A percentile compares a stretch with the other conserved stretches of the same genome.
phyloP scores from a whole-genome alignment of 345 rosid genomes.

The Ceriops tagal region DNA sequence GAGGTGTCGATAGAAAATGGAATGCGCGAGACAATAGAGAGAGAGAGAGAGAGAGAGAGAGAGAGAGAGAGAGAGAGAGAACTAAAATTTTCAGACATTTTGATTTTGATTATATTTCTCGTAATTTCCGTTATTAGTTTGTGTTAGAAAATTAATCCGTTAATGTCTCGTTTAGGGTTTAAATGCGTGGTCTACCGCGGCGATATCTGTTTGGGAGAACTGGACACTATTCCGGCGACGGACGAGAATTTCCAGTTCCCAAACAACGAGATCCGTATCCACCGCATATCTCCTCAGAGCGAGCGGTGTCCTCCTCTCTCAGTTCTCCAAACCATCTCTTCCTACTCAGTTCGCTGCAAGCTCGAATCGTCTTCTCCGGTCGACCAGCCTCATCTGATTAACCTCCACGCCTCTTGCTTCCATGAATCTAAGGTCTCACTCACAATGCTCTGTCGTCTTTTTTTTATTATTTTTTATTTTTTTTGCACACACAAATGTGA shows the following conservation, averaged over 20 bases:
- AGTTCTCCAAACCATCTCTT: slow-evolving; percentile 76
- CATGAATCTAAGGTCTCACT: slow-evolving; percentile 66
- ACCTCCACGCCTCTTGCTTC: slow-evolving; percentile 87
- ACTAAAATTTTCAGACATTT: slow-evolving; percentile 21
- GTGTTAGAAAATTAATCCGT: not conserved
- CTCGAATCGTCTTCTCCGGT: slow-evolving; percentile 66
- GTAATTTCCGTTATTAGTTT: not conserved
- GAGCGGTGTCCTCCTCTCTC: slow-evolving; percentile 96
- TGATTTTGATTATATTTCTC: not conserved
- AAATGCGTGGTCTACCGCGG: slow-evolving; percentile 82
- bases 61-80: not conserved
- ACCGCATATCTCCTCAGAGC: slow-evolving; percentile 58
- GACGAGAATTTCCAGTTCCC: slow-evolving; percentile 71
- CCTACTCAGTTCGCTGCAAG: slow-evolving; percentile 82
- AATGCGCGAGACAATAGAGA: slow-evolving; percentile 3
- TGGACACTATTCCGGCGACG: slow-evolving; percentile 53
- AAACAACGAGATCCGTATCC: slow-evolving; percentile 87
- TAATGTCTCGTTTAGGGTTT: slow-evolving; percentile 78
- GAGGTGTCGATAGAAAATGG: slow-evolving; percentile 4
- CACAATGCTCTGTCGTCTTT: not conserved
- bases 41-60: not conserved
- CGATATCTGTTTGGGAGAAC: slow-evolving; percentile 72
- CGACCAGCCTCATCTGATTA: slow-evolving; percentile 62
- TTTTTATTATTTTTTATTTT: not conserved
- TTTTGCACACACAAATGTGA: not conserved